phyloP scores from a whole-genome alignment of 768 basidiomycete genomes.

The Kwoniella botswanensis region DNA sequence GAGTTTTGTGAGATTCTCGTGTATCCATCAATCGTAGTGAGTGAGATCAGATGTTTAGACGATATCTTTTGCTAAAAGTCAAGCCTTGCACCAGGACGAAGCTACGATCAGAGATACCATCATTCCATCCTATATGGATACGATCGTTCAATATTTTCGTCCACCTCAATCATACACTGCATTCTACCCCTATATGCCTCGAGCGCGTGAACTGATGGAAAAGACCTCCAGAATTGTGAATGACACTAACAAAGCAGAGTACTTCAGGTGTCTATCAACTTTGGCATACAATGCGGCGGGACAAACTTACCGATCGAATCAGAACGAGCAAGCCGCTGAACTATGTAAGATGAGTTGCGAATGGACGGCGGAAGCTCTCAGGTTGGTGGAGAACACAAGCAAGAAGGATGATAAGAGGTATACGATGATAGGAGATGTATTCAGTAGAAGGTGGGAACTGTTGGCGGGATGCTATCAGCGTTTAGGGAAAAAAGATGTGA shows the following conservation, averaged over 20 bases:
- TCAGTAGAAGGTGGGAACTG: conserved; percentile 78
- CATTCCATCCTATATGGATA: conserved; percentile 26
- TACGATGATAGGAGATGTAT: conserved; percentile 59
- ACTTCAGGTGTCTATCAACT: conserved; percentile 49
- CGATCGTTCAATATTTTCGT: conserved; percentile 22
- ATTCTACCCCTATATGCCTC: conserved; percentile 1
- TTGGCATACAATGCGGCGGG: conserved; percentile 55
- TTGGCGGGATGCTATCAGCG: conserved; percentile 78
- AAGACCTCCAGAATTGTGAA: not conserved
- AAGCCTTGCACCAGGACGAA: not conserved
- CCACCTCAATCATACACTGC: conserved; percentile 4
- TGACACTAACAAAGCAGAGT: conserved; percentile 38
- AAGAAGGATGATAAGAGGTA: conserved; percentile 43
- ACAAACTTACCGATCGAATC: conserved; percentile 67
- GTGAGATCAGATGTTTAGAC: not conserved
- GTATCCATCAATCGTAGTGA: conserved; percentile 15
- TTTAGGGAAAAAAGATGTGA: conserved; percentile 75
- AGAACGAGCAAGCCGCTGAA: conserved; percentile 68
- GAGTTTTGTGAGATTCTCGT: conserved; percentile 26
- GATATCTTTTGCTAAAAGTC: not conserved
- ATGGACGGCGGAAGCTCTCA: conserved; percentile 64
- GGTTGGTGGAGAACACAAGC: not conserved
- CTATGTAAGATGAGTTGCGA: conserved; percentile 70
- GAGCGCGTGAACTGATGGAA: conserved; percentile 1
- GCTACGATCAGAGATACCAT: conserved; percentile 16